Evolutionary conservation across 768 basidiomycete genomes (phyloP).

Genomic region (Phanerochaete carnosa): DNA sequence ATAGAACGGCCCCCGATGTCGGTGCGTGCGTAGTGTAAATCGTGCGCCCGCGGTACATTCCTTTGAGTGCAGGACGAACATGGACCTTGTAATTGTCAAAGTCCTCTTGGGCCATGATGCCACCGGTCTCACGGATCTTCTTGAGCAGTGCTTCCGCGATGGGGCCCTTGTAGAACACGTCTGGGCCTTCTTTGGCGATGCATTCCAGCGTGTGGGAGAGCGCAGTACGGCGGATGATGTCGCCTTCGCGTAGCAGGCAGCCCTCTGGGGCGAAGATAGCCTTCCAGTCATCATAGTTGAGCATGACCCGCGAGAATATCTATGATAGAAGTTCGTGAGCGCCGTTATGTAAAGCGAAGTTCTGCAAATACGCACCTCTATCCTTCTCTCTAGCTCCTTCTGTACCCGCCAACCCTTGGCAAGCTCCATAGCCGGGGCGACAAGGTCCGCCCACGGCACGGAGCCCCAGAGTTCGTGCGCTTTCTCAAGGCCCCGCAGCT

Average conservation of each 20-base stretch:
- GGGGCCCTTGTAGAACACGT: constrained; percentile 82
- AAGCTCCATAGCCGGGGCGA: constrained; percentile 71
- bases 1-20: constrained; percentile 81
- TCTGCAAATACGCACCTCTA: constrained; percentile 47
- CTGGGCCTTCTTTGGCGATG: constrained; percentile 75
- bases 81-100: constrained; percentile 65
- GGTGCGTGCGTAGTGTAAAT: constrained; percentile 87
- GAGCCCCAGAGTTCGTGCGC: constrained; percentile 82
- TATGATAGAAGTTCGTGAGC: background rate
- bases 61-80: constrained; percentile 69
- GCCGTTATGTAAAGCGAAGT: background rate
- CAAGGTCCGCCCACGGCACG: constrained; percentile 73
- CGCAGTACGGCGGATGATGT: constrained; percentile 66
- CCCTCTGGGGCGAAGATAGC: constrained; percentile 83
- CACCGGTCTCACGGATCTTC: constrained; percentile 70
- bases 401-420: constrained; percentile 82
- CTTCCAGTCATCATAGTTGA: constrained; percentile 69
- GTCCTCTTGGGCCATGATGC: constrained; percentile 77
- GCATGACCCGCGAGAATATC: constrained; percentile 51
- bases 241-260: constrained; percentile 66
- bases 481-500: constrained; percentile 82
- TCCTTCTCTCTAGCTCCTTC: constrained; percentile 68
- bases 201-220: constrained; percentile 71
- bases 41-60: constrained; percentile 72
- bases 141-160: constrained; percentile 78